Evolutionary conservation across 1,284 basidiomycete genomes (phyloP).

Genomic region (Ustilago sp.): DNA sequence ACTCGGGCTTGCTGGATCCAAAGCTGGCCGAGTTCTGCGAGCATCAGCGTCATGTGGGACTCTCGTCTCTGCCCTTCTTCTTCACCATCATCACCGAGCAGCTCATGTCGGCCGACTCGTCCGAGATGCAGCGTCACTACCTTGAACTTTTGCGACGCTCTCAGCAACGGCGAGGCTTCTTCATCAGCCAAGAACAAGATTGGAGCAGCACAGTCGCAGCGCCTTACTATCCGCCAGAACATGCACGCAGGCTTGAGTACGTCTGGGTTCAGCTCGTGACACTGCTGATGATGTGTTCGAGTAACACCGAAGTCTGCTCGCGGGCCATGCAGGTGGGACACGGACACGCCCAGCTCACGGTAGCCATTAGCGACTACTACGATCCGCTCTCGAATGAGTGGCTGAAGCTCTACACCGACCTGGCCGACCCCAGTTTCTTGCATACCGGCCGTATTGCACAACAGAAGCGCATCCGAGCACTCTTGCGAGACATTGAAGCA

Average conservation of each 20-base stretch:
- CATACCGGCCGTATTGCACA: constrained; percentile 77
- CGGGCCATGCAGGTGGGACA: constrained; percentile 51
- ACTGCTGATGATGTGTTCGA: constrained; percentile 60
- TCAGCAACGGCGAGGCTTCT: constrained; percentile 34
- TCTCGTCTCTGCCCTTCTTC: constrained; percentile 47
- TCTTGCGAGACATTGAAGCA: constrained; percentile 76
- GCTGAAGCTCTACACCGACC: constrained; percentile 43
- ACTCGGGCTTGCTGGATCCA: constrained; percentile 20
- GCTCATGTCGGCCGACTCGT: constrained; percentile 36
- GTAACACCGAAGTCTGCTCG: constrained; percentile 62
- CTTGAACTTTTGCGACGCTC: constrained; percentile 40
- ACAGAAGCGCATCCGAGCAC: constrained; percentile 82
- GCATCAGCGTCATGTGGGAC: constrained; percentile 23
- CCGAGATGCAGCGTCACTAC: constrained; percentile 53
- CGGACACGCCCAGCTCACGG: constrained; percentile 33
- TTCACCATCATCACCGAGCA: constrained; percentile 47
- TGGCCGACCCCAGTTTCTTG: constrained; percentile 49
- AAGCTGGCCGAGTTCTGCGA: constrained; percentile 29
- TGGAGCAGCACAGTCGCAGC: constrained; percentile 15
- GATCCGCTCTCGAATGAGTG: constrained; percentile 49
- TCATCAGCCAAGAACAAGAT: constrained; percentile 32
- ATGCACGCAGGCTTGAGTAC: constrained; percentile 41
- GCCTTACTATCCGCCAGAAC: constrained; percentile 35
- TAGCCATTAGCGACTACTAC: constrained; percentile 27
- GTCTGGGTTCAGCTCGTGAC: constrained; percentile 45